Conservation (phyloP, 2,329 filamentous ascomycete species). For the Aspergillus uvarum region DNA sequence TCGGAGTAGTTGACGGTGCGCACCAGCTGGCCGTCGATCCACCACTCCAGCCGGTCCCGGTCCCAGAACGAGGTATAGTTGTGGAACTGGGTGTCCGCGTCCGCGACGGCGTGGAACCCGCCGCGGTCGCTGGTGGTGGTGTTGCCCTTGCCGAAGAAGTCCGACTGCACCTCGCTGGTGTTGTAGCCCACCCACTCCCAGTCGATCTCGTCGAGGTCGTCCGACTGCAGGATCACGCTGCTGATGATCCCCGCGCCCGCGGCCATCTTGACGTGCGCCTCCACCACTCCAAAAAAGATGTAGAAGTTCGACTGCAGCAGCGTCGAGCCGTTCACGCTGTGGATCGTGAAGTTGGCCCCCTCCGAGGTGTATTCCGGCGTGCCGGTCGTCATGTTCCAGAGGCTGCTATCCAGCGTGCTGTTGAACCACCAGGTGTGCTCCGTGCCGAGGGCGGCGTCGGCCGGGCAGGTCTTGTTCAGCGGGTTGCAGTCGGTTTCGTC, state of each 20-base stretch:
- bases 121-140: neutral
- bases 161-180: neutral
- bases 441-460: conserved; percentile 1
- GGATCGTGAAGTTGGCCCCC: no score
- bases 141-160: conserved; percentile 1
- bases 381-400: no score
- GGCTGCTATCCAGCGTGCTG: neutral
- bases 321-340: no score
- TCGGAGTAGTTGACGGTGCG: neutral
- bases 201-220: conserved; percentile 3
- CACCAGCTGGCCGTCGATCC: neutral
- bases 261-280: neutral
- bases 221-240: neutral
- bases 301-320: neutral
- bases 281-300: conserved; percentile 1
- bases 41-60: neutral
- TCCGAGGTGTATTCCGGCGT: no score
- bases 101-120: no score
- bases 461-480: neutral
- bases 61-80: no score
- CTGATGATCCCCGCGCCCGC: neutral
- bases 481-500: neutral
- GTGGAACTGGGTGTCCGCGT: no score
- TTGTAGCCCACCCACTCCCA: conserved; percentile 3
- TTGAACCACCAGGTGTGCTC: conserved; percentile 4